Evolutionary conservation across 2,329 filamentous ascomycete species (phyloP).

Genomic region (Claviceps cyperi): DNA sequence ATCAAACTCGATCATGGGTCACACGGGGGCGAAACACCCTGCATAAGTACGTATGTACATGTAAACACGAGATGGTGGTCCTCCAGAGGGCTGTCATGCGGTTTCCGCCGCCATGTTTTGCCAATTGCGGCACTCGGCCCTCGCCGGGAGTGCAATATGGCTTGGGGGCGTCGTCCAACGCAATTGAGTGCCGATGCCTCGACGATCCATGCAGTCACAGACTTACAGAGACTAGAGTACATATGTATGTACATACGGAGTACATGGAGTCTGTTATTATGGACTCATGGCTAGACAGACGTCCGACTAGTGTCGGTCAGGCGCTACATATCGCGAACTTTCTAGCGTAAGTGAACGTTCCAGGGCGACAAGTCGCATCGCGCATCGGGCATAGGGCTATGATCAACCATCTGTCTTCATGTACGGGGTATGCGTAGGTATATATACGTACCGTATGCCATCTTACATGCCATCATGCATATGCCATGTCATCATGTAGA

Average conservation of each 20-base stretch:
- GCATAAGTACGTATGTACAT: constrained; percentile 2
- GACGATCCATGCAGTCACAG: not conserved
- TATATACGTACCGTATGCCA: too few relatives aligned
- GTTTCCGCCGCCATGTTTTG: not conserved
- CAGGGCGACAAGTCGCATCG: not conserved
- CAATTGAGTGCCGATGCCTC: not conserved
- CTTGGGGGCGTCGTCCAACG: not conserved
- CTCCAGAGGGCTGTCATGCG: constrained; percentile 1
- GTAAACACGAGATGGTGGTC: constrained; percentile 6
- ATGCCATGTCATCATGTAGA: too few relatives aligned
- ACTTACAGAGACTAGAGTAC: not conserved
- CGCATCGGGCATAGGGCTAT: not conserved
- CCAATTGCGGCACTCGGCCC: not conserved
- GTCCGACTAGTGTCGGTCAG: not conserved
- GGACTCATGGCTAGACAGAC: not conserved
- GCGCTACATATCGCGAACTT: not conserved
- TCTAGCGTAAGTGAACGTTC: not conserved
- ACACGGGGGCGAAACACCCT: constrained; percentile 3
- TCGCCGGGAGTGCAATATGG: not conserved
- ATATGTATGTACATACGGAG: too few relatives aligned
- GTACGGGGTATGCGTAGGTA: too few relatives aligned
- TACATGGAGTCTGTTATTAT: not conserved
- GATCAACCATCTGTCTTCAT: too few relatives aligned
- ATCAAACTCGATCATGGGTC: constrained; percentile 4
- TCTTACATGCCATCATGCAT: too few relatives aligned